These are phyloP conservation scores for Canna indica DNA, from an alignment of 176 grass and related monocot genomes.

Conservation along the genomic window DNA sequence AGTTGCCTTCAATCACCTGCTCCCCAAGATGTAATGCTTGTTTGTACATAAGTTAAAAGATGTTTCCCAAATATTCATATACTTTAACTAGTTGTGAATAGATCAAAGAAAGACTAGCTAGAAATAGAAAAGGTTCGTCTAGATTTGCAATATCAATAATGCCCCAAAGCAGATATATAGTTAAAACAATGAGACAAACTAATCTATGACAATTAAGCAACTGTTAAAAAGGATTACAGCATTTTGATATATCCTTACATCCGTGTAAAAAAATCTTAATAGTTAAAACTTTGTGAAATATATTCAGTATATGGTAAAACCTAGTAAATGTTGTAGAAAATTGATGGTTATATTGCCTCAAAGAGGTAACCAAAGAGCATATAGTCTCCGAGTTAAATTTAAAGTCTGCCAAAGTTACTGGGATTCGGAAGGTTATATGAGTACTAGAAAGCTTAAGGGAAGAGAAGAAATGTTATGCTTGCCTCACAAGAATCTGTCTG, in stretches of 20 bases:
- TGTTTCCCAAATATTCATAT: background rate
- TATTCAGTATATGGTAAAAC: too few species aligned
- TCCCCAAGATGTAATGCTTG: background rate
- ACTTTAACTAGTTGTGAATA: background rate
- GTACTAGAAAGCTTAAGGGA: background rate
- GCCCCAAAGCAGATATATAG: background rate
- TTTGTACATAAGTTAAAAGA: background rate
- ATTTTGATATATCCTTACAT: too few species aligned
- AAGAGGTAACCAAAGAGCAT: background rate
- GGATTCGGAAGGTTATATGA: background rate
- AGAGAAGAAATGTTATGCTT: slow-evolving; percentile 9
- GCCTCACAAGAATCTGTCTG: slow-evolving; percentile 74
- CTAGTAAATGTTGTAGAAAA: background rate
- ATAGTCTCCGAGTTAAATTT: background rate
- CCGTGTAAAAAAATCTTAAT: too few species aligned
- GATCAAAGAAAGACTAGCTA: slow-evolving; percentile 1
- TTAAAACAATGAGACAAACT: too few species aligned
- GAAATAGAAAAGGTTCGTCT: background rate
- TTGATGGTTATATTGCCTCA: background rate
- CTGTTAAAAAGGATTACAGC: too few species aligned
- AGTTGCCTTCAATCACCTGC: too few species aligned
- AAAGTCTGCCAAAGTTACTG: background rate
- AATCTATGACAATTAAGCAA: too few species aligned
- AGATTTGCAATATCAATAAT: background rate
- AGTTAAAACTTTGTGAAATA: too few species aligned